These are phyloP conservation scores for Botryococcus braunii DNA, from an alignment of 163 green algal species.

Conservation along the genomic window DNA sequence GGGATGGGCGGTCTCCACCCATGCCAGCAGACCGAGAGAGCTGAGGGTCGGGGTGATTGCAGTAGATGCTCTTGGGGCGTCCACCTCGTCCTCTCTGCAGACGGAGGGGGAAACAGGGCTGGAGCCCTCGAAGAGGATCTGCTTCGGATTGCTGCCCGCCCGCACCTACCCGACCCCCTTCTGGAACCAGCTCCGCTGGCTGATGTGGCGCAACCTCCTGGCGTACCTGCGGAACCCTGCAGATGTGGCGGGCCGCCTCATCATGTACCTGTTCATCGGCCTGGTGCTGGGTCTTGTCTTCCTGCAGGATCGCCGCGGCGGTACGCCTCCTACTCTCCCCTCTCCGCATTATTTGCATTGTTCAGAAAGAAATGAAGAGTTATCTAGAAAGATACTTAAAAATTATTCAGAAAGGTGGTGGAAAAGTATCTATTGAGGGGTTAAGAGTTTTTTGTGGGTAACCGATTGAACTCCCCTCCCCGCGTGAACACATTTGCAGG, in stretches of 20 bases:
- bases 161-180: conserved; percentile 1
- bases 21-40: too few species aligned
- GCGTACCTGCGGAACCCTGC: conserved; percentile 10
- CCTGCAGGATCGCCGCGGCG: neutral
- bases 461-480: neutral
- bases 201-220: conserved; percentile 2
- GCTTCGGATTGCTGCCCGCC: too few species aligned
- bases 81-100: too few species aligned
- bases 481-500: neutral
- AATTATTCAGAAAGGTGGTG: neutral
- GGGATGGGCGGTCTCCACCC: too few species aligned
- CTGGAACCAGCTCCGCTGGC: conserved; percentile 11
- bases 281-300: conserved; percentile 4
- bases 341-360: too few species aligned
- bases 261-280: conserved; percentile 8
- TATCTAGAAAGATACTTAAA: too few species aligned
- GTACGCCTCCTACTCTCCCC: too few species aligned
- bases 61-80: too few species aligned
- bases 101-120: too few species aligned
- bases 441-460: neutral
- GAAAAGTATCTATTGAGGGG: neutral
- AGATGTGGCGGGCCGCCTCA: conserved; percentile 4
- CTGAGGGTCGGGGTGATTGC: too few species aligned
- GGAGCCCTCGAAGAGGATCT: too few species aligned
- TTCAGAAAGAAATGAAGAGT: too few species aligned